Evolutionary conservation across 2,329 filamentous ascomycete species (phyloP), one percentile per base, ranked within the genome.

Genomic region (Curvularia verruculosa): DNA sequence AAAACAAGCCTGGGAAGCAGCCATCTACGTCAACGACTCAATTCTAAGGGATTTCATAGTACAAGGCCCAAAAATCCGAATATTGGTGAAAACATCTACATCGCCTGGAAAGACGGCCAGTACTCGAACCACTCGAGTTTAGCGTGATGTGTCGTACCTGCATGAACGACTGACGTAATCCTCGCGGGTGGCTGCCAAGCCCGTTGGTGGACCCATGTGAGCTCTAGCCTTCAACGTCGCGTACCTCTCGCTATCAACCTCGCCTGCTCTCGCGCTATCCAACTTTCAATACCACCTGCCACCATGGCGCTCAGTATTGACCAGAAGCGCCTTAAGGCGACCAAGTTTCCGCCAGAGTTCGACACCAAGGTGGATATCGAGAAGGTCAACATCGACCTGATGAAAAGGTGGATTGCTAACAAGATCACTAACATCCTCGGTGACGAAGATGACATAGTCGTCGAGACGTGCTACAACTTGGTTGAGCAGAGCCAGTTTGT

Each of bases 381-480:
- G 68, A 98, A 98, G 81, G 92, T 99, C 77, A 97, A 99, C 75
- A 83, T 96, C 49, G 92, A 96, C 77, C 91, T 99, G 54, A 96
- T 99, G 87, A 97, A 97, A 84, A 97, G 92, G 82, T 99, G 95
- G 95, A 97, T 98, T 75, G 90, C 91, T 4, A 86, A 88, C 69
- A 91, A 89, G 75, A 91, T 99, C 54, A 90, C 89, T 23, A 89
- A 91, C 55, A 94, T 98, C 46, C 81, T 98, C 40, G 90, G 90
- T n/a, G 90, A 85, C 66, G 95, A 99, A 69, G 95, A 99, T 74
- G 95, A 99, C 73, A 92, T 99, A 48, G 90, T 98, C 3, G 95
- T 95, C 64, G 93, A 97, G 78, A 86, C 97, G 44, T 85, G 85
- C 67, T 88, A 85, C 78, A 86, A 87, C 56, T 75, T 88, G 44